Evolutionary conservation across 1,139 yeast genomes (phyloP).

Genomic region (Suhomyces panamericanus): DNA sequence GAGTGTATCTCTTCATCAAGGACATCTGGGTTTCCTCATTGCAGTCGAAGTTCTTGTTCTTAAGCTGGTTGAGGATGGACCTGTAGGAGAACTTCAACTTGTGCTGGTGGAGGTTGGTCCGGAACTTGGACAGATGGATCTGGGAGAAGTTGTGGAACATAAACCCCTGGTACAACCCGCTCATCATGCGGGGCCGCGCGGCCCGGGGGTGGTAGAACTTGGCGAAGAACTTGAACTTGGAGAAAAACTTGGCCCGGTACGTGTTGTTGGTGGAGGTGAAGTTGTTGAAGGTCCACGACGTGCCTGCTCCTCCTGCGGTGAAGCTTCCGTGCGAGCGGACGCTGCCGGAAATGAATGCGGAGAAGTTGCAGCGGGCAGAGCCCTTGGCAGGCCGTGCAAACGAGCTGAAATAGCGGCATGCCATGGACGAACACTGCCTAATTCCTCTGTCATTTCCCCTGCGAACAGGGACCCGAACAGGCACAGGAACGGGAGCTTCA

Average conservation of each 20-base stretch:
- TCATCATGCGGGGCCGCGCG: constrained; percentile 13
- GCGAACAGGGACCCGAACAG: constrained; percentile 15
- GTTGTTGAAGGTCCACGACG: constrained; percentile 14
- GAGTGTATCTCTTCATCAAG: constrained; percentile 3
- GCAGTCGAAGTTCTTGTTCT: constrained; percentile 8
- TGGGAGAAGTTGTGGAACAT: constrained; percentile 30
- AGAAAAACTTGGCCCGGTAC: constrained; percentile 12
- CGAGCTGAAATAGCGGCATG: background rate
- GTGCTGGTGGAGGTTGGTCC: constrained; percentile 23
- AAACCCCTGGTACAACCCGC: constrained; percentile 18
- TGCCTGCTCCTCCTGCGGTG: constrained; percentile 7
- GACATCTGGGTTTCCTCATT: background rate
- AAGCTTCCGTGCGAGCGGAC: constrained; percentile 12
- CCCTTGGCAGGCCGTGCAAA: background rate
- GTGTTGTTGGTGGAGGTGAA: constrained; percentile 11
- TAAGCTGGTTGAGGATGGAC: constrained; percentile 18
- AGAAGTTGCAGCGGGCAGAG: background rate
- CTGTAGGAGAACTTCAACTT: constrained; percentile 24
- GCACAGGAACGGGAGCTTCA: constrained; percentile 27
- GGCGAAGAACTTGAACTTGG: constrained; percentile 14
- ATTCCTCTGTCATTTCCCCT: constrained; percentile 1
- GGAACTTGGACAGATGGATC: constrained; percentile 23
- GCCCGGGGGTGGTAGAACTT: constrained; percentile 16
- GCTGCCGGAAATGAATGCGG: background rate
- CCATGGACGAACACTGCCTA: constrained; percentile 1